Base-by-base conservation (phyloP, 139 green algal genomes). In the Chlorella sp. region DNA sequence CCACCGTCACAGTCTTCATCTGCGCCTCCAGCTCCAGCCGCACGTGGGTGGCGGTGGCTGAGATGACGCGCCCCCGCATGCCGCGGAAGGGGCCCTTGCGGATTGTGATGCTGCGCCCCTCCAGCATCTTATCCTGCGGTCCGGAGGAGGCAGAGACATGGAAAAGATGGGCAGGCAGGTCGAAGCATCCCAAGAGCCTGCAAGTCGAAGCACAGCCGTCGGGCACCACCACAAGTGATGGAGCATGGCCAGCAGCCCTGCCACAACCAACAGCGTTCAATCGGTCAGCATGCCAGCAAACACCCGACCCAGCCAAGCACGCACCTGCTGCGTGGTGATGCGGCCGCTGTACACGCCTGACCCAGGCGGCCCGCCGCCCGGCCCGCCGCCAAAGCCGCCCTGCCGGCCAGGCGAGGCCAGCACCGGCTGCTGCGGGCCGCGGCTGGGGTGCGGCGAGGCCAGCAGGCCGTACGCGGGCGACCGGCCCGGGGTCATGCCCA, bases 1-100 rank as follows among this genome's bases (percentile, higher is more conserved):
- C 67, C 11, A 98, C 92, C 13, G 92, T 98, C 1, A 98, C 92
- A 7, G 91, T 92, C 63, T 93, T 93, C 82, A 93, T 95, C 90
- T 96, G 92, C 6, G 96, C 97, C 75, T 98, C 95, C 75, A 98
- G 86, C 94, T 98, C 96, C 39, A 95, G 74, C 3, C 93, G 90
- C n/a, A 95, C 89, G 62, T 96, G 94, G 25, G 94, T 96, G 30
- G 87, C 90, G 9, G 94, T 97, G 71, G 95, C 93, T n/a, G 93
- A 90, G 74, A 96, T 91, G 15, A 98, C 92, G 16, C 92, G 90
- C 1, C 96, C 96, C 2, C 86, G 87, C 91, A 98, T 98, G 41
- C 96, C 92, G 67, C 95, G 92, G 89, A 94, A 97, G 7, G 90
- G 92, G 2, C 93, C 93, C 57, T 91, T 90, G 63, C 60, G 80